Evolutionary conservation across 1,284 basidiomycete genomes (phyloP).

Genomic region (Pseudozyma tsukubaensis): DNA sequence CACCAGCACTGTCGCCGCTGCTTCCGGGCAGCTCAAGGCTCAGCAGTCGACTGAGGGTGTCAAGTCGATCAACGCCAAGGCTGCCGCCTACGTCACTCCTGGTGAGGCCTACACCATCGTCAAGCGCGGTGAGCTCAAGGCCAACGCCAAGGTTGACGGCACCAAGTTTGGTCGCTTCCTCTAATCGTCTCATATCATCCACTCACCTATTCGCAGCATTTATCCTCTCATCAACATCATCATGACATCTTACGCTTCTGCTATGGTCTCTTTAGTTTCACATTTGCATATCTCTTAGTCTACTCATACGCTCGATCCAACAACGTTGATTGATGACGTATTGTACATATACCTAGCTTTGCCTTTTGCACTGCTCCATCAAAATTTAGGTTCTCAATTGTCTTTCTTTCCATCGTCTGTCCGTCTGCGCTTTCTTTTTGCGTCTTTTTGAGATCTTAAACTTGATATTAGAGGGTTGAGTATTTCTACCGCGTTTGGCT

Average conservation of each 20-base stretch:
- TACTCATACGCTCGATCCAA: slow-evolving; percentile 5
- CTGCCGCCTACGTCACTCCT: slow-evolving; percentile 59
- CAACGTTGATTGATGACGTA: slow-evolving; percentile 3
- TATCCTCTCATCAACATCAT: neutral
- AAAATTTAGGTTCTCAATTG: slow-evolving; percentile 8
- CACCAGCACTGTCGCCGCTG: slow-evolving; percentile 41
- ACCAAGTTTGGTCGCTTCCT: slow-evolving; percentile 51
- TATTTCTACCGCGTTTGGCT: no score
- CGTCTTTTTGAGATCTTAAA: neutral
- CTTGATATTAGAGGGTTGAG: neutral
- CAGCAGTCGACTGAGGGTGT: slow-evolving; percentile 40
- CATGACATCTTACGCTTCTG: slow-evolving; percentile 6
- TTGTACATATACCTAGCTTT: slow-evolving; percentile 34
- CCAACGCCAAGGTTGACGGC: slow-evolving; percentile 51
- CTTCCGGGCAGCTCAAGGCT: slow-evolving; percentile 48
- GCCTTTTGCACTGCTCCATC: slow-evolving; percentile 12
- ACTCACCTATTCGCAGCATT: slow-evolving; percentile 14
- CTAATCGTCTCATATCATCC: slow-evolving; percentile 5
- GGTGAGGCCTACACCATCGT: slow-evolving; percentile 64
- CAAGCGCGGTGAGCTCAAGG: slow-evolving; percentile 55
- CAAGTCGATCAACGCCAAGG: slow-evolving; percentile 49
- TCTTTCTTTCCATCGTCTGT: neutral
- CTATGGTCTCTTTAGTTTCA: slow-evolving; percentile 7
- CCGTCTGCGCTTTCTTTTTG: no score
- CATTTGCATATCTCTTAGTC: slow-evolving; percentile 1